A percentile compares a stretch with the other conserved stretches of the same genome.
These are phyloP conservation scores for Gossypium rotundifolium DNA, from an alignment of 345 rosid genomes.

Conservation along the genomic window DNA sequence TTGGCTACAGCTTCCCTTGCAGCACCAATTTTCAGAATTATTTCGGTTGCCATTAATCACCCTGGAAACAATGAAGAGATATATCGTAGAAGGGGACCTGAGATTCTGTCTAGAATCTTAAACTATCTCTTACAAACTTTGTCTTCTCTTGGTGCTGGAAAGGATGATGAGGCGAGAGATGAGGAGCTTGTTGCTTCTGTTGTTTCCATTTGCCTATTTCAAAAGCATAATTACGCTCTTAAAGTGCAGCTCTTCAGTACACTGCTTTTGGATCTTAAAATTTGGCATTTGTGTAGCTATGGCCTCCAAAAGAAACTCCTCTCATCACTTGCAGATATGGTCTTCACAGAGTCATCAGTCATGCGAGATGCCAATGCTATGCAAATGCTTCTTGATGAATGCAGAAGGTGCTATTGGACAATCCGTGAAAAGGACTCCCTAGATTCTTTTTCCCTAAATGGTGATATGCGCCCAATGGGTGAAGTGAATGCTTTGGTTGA, in stretches of 20 bases:
- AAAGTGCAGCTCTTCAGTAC: slow-evolving; percentile 91
- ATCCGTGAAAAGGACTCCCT: slow-evolving; percentile 75
- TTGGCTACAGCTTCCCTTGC: slow-evolving; percentile 71
- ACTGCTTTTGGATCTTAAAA: slow-evolving; percentile 77
- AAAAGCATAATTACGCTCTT: slow-evolving; percentile 70
- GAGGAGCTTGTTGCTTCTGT: slow-evolving; percentile 97
- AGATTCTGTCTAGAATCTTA: slow-evolving; percentile 78
- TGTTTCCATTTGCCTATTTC: slow-evolving; percentile 82
- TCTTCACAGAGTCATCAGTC: slow-evolving; percentile 81
- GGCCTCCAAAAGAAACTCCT: slow-evolving; percentile 94
- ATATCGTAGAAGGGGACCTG: slow-evolving; percentile 74
- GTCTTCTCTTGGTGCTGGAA: slow-evolving; percentile 55
- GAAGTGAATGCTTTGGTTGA: slow-evolving; percentile 96
- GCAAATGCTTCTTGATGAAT: slow-evolving; percentile 97
- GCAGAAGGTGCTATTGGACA: slow-evolving; percentile 98
- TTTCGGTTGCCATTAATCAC: slow-evolving; percentile 73
- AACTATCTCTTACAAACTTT: slow-evolving; percentile 75
- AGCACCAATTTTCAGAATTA: slow-evolving; percentile 83
- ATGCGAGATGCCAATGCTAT: slow-evolving; percentile 98
- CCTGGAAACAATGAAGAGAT: slow-evolving; percentile 90
- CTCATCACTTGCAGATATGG: slow-evolving; percentile 96
- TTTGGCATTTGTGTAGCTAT: slow-evolving; percentile 95
- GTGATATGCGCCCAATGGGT: slow-evolving; percentile 68
- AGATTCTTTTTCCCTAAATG: slow-evolving; percentile 49
- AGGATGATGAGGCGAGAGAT: slow-evolving; percentile 62